Evolutionary conservation across 2,329 filamentous ascomycete genomes (phyloP).

Genomic region (Aspergillus vadensis): DNA sequence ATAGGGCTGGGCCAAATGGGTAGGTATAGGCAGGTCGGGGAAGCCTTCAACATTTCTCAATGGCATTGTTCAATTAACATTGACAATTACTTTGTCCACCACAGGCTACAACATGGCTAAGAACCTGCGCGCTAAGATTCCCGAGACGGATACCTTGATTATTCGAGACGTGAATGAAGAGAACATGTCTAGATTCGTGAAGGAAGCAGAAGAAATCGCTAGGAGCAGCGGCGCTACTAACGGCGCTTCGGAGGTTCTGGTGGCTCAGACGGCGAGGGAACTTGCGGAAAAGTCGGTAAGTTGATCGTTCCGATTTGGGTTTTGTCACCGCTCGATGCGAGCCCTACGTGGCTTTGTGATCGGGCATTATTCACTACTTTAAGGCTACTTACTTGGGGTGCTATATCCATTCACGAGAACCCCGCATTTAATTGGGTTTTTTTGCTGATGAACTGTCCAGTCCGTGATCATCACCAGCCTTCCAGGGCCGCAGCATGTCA

Average conservation of each 20-base stretch:
- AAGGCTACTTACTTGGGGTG: neutral
- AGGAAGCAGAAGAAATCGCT: slow-evolving; percentile 49
- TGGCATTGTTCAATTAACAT: neutral
- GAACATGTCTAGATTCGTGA: slow-evolving; percentile 58
- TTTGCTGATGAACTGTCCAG: slow-evolving; percentile 50
- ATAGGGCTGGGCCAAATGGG: slow-evolving; percentile 64
- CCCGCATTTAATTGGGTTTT: neutral
- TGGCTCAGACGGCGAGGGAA: slow-evolving; percentile 61
- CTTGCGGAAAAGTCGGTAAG: slow-evolving; percentile 69
- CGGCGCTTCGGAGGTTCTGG: slow-evolving; percentile 52
- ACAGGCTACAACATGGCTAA: slow-evolving; percentile 72
- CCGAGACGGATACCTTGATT: slow-evolving; percentile 62
- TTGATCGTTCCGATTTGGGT: neutral
- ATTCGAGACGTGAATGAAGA: slow-evolving; percentile 67
- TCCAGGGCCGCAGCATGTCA: slow-evolving; percentile 85
- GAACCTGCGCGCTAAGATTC: slow-evolving; percentile 68
- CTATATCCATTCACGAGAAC: neutral
- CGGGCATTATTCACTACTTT: neutral
- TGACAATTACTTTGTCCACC: slow-evolving; percentile 4
- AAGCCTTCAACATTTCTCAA: too few species aligned
- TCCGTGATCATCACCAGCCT: slow-evolving; percentile 85
- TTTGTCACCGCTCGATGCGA: neutral
- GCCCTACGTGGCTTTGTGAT: neutral
- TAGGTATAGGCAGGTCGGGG: slow-evolving; percentile 34
- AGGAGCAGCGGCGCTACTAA: slow-evolving; percentile 29